A percentile compares a stretch with the other conserved stretches of the same genome.
phyloP scores from a whole-genome alignment of 495 filamentous ascomycete species.

The Hyphodiscus hymeniophilus region DNA sequence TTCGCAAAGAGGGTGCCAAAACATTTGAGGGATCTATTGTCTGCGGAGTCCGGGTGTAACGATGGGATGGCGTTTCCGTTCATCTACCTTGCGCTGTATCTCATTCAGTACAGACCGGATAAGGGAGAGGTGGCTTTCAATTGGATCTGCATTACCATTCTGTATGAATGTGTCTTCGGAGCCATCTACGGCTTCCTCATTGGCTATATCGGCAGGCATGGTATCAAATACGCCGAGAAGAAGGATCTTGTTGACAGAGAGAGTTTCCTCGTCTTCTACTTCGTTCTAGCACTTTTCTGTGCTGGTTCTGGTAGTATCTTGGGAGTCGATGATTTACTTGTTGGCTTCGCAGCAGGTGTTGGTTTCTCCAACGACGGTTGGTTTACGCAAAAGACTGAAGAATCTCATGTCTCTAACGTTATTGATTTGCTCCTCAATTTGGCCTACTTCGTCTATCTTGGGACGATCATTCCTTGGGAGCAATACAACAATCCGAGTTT shows the following conservation, averaged over 20 bases:
- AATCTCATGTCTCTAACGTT: constrained; percentile 98
- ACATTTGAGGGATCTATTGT: constrained; percentile 90
- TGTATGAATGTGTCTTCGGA: constrained; percentile 96
- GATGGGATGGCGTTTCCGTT: constrained; percentile 99
- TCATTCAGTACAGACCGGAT: constrained; percentile 69
- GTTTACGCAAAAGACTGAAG: constrained; percentile 98
- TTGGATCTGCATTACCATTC: constrained; percentile 84
- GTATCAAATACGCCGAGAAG: constrained; percentile 83
- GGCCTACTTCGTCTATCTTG: constrained; percentile 96
- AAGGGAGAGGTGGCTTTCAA: constrained; percentile 63
- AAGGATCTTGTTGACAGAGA: constrained; percentile 87
- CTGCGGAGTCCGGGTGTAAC: constrained; percentile 97
- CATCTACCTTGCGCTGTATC: constrained; percentile 84
- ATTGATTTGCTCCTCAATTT: constrained; percentile 96
- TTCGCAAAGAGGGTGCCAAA: constrained; percentile 96
- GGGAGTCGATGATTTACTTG: constrained; percentile 91
- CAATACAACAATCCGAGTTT: constrained; percentile 65
- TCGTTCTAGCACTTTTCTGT: constrained; percentile 91
- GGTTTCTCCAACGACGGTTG: constrained; percentile 99
- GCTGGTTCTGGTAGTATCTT: constrained; percentile 89
- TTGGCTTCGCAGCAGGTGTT: constrained; percentile 90
- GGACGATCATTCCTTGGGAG: constrained; percentile 93
- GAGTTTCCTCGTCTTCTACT: constrained; percentile 98
- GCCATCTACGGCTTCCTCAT: constrained; percentile 81
- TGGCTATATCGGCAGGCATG: constrained; percentile 81